Base-by-base conservation (phyloP, 1,284 basidiomycete species). In the Mrakiaceae sp. region DNA sequence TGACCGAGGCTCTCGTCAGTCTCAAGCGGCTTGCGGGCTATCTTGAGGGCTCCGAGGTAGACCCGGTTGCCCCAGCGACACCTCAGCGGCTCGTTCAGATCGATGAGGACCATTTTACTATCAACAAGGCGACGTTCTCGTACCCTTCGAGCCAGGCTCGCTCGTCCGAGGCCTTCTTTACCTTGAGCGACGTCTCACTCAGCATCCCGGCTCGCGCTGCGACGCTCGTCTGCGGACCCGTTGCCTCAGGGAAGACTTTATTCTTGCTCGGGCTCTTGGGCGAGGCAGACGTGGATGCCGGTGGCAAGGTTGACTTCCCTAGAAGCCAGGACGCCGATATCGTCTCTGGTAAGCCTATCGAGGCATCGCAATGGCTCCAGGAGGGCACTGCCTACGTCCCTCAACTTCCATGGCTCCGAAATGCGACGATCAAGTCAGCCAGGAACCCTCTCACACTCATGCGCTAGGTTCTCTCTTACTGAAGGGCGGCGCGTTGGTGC, bases 191-290 rank as follows among this genome's bases (percentile, higher is more conserved):
- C 27, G 14, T 75, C n/a, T 68, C 68, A 12, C 50, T 76, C 14
- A 52, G 65, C 3, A 51, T 77, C 1, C 74, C 74, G 0, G 51
- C 64, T 10, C 71, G 71, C 1, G 67, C 68, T 58, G 64, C 76
- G 52, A 74, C 74, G 0, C 68, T 78, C 0, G 66, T 77, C n/a
- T 74, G 71, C 53, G 77, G 77, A 1, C 71, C 74, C 0, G 70
- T 77, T 3, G 77, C 75, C 2, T 69, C 74, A 0, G 77, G 77
- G 12, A 78, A 78, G 65, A 74, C 72, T 0, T 67, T 77, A 0
- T 68, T 77, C 8, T 71, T 77, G 5, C 70, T 73, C 40, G 71
- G 71, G 0, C 68, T 78, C 6, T 69, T 76, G 3, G 75, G 75
- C 1, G 75, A 78, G 63, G 73, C 73, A 0, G 58, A 62, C 10